phyloP scores from a whole-genome alignment of 192 early-diverging fungal species.

The Bifiguratus adelaidae region DNA sequence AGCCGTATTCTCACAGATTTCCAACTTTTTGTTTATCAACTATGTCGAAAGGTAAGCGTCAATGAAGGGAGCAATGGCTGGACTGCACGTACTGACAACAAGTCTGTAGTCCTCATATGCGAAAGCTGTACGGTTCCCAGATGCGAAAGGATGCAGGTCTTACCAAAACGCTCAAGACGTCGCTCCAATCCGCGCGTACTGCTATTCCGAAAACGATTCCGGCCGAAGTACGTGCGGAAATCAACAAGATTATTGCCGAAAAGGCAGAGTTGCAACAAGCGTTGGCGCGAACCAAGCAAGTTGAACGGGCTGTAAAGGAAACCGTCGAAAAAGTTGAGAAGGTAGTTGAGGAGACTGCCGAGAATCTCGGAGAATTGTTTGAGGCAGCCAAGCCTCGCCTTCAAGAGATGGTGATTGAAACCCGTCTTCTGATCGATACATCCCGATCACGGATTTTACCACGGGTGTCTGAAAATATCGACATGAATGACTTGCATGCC shows the following conservation, averaged over 20 bases:
- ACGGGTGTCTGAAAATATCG: constrained; percentile 24
- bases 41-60: constrained; percentile 60
- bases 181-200: constrained; percentile 44
- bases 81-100: not conserved
- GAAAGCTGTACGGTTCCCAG: constrained; percentile 72
- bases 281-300: constrained; percentile 12
- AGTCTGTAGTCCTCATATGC: constrained; percentile 71
- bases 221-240: constrained; percentile 34
- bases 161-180: constrained; percentile 49
- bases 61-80: not conserved
- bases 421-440: constrained; percentile 26
- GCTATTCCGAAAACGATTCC: constrained; percentile 48
- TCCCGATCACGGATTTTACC: constrained; percentile 15
- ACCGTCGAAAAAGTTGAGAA: constrained; percentile 46
- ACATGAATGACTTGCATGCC: constrained; percentile 23
- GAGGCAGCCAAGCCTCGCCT: constrained; percentile 30
- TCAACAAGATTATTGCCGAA: constrained; percentile 32
- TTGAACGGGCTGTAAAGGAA: constrained; percentile 40
- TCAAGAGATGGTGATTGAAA: constrained; percentile 33
- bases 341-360: constrained; percentile 46
- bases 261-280: constrained; percentile 37
- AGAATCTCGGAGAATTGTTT: constrained; percentile 33
- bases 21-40: constrained; percentile 73
- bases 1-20: constrained; percentile 74
- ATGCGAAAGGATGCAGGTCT: constrained; percentile 79